Evolutionary conservation across 2,329 filamentous ascomycete genomes (phyloP).

Genomic region (Aspergillus brunneoviolaceus): DNA sequence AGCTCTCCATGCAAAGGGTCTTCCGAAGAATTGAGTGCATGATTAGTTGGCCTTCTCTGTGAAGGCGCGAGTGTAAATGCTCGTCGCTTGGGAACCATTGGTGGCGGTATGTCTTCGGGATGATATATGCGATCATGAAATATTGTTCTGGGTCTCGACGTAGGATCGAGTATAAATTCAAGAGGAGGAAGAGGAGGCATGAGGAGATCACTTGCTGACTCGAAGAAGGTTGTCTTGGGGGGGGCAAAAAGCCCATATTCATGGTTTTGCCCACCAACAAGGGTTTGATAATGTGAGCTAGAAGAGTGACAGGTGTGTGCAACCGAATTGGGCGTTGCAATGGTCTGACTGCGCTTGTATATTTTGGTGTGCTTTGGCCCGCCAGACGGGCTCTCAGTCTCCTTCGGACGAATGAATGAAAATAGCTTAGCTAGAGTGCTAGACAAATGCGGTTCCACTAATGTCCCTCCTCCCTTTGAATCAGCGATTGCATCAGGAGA

Average conservation of each 20-base stretch:
- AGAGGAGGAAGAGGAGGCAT: constrained; percentile 82
- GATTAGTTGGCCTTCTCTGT: constrained; percentile 20
- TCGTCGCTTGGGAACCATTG: constrained; percentile 53
- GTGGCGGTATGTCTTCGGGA: constrained; percentile 84
- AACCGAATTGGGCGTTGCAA: constrained; percentile 41
- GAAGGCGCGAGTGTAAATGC: constrained; percentile 38
- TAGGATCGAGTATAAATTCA: constrained; percentile 81
- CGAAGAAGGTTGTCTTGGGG: constrained; percentile 88
- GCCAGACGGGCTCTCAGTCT: constrained; percentile 48
- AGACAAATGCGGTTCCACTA: constrained; percentile 31
- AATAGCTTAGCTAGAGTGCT: constrained; percentile 65
- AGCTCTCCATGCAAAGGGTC: constrained; percentile 16
- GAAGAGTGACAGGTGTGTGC: constrained; percentile 11
- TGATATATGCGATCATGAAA: constrained; percentile 97
- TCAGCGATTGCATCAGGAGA: neutral
- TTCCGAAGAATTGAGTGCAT: constrained; percentile 2
- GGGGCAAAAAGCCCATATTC: constrained; percentile 63
- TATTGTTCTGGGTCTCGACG: constrained; percentile 79
- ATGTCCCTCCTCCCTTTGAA: constrained; percentile 12
- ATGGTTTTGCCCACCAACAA: constrained; percentile 53
- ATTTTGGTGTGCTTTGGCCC: constrained; percentile 58
- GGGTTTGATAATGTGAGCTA: constrained; percentile 18
- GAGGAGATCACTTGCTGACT: constrained; percentile 88
- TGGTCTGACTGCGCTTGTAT: constrained; percentile 74
- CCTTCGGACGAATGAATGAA: constrained; percentile 68